Base-by-base conservation (phyloP, 176 grass and related monocot species). In the Ensete glaucum region DNA sequence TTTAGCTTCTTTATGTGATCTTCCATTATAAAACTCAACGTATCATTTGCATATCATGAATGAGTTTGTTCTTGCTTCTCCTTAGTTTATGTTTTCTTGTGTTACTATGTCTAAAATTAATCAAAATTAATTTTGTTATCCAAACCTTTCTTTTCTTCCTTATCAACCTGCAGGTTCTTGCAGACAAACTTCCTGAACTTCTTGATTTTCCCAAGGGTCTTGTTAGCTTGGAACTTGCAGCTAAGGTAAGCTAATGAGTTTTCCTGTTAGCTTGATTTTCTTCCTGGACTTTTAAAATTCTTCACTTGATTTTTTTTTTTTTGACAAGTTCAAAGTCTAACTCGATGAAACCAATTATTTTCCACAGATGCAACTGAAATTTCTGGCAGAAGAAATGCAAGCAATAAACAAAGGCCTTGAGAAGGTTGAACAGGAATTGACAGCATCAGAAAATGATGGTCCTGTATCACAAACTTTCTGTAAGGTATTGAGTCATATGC, bases 371-470 rank as follows among this genome's bases (percentile, higher is more conserved):
- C 95, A 98, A 80, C 81, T 98, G 72, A 98, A 98, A 86, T 83
- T 78, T 55, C 85, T 98, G 77, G 95, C 95, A 74, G 95, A 98
- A 80, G 95, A 98, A 91, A 98, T 98, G 95, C 95, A 98, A 81
- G 95, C 95, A 62, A 71, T 98, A 85, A 93, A 85, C 80, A 98
- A 94, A 89, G 95, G 90, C 68, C 90, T 98, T 1, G 95, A 98
- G 73, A 98, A 98, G 82, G 90, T 98, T 83, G 95, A 98, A 76
- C 88, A 98, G 78, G 95, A 98, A 84, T 80, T 98, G 78, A 91
- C 88, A 68, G 83, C 81, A 82, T 98, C 90, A 68, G 95, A 98
- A 86, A 98, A 88, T 84, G 95, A 98, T 81, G 95, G 95, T 78
- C 90, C 84, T 67, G 95, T 98, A 52, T 98, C 95, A 1, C 79